phyloP scores from a whole-genome alignment of 1,284 basidiomycete species.

The Phellinidium pouzarii region DNA sequence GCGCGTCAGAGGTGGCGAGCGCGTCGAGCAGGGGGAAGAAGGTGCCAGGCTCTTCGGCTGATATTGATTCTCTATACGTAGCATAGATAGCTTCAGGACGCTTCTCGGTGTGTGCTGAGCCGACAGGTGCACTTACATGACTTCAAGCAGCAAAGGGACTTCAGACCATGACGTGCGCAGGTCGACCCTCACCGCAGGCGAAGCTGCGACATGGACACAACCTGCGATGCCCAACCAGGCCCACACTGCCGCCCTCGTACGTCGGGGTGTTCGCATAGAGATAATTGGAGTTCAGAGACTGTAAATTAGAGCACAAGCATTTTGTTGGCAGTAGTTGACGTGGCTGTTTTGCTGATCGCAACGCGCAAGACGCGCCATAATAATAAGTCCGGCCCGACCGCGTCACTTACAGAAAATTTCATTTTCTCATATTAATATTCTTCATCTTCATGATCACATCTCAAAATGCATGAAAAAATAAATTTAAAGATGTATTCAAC shows the following conservation, averaged over 20 bases:
- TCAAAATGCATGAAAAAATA: not conserved
- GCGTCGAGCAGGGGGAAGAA: constrained; percentile 68
- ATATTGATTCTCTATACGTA: constrained; percentile 56
- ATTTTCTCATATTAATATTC: no score
- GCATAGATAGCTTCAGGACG: no score
- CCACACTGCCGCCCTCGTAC: not conserved
- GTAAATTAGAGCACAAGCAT: constrained; percentile 4
- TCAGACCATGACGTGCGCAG: constrained; percentile 78
- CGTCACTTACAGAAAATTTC: no score
- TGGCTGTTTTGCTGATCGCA: constrained; percentile 2
- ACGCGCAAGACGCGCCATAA: no score
- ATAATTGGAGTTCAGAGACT: not conserved
- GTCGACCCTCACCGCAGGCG: constrained; percentile 72
- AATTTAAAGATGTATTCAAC: not conserved
- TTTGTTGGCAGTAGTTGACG: not conserved
- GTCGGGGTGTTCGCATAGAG: not conserved
- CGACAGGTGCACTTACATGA: constrained; percentile 72
- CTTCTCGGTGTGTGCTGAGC: no score
- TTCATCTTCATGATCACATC: no score
- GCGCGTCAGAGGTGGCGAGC: constrained; percentile 46
- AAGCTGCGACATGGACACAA: constrained; percentile 26
- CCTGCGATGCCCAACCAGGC: constrained; percentile 7
- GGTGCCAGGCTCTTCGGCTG: constrained; percentile 55
- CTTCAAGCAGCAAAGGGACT: constrained; percentile 71
- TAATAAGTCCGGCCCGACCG: no score